phyloP scores from a whole-genome alignment of 352 stramenopile species.

The Globisporangium barbulae region DNA sequence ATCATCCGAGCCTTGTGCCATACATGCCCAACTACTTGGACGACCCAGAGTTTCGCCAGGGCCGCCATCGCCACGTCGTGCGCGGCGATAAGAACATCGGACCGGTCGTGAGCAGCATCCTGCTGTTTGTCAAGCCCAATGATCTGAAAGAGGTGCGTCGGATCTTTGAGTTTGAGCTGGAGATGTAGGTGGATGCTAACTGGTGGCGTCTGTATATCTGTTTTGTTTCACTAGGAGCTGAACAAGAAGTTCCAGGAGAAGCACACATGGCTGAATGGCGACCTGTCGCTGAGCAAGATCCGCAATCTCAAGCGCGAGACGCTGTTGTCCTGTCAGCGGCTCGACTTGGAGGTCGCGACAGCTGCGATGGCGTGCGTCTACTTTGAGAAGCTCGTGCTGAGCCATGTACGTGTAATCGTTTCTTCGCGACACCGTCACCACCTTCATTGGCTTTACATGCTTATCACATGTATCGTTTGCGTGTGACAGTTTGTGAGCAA shows the following conservation, averaged over 20 bases:
- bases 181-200: neutral
- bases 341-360: conserved; percentile 91
- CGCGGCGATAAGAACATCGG: conserved; percentile 88
- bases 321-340: conserved; percentile 64
- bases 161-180: neutral
- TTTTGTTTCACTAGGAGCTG: conserved; percentile 55
- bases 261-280: conserved; percentile 87
- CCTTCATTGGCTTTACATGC: neutral
- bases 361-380: conserved; percentile 95
- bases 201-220: neutral
- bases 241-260: conserved; percentile 97
- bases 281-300: conserved; percentile 96
- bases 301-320: conserved; percentile 92
- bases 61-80: conserved; percentile 77
- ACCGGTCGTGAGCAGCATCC: conserved; percentile 91
- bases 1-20: conserved; percentile 41
- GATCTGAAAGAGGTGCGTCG: conserved; percentile 87
- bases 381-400: conserved; percentile 96
- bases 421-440: neutral
- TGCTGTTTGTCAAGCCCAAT: conserved; percentile 94
- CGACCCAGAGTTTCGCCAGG: conserved; percentile 80
- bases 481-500: conserved; percentile 93
- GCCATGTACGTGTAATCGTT: conserved; percentile 45
- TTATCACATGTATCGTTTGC: conserved; percentile 18
- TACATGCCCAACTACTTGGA: conserved; percentile 85